phyloP scores from a whole-genome alignment of 23 red algal species.

The Pyropia yezoensis region DNA sequence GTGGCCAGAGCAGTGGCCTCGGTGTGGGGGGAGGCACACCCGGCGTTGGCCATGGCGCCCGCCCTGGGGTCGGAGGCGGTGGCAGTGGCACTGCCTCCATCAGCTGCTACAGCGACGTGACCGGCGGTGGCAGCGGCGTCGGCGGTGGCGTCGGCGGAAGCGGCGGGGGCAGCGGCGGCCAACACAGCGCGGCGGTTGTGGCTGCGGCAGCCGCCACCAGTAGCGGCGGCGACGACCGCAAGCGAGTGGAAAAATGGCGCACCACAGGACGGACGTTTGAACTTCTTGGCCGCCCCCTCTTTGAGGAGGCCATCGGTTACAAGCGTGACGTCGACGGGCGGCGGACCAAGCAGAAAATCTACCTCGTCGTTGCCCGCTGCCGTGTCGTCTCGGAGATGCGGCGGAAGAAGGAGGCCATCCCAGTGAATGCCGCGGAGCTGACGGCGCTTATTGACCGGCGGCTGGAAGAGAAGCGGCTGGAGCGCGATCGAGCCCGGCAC shows the following conservation, averaged over 20 bases:
- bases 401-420: constrained; percentile 17
- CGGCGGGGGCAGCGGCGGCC: too few relatives aligned
- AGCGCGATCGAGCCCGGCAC: constrained; percentile 15
- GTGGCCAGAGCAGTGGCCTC: too few relatives aligned
- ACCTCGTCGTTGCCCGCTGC: constrained; percentile 47
- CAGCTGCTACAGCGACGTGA: too few relatives aligned
- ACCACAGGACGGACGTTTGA: constrained; percentile 55
- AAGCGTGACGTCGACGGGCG: constrained; percentile 10
- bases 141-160: too few relatives aligned
- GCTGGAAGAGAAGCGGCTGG: constrained; percentile 20
- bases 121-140: too few relatives aligned
- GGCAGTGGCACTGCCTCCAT: too few relatives aligned
- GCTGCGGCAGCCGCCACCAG: too few relatives aligned
- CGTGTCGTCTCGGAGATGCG: constrained; percentile 42
- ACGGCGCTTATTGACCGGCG: constrained; percentile 28
- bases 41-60: too few relatives aligned
- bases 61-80: too few relatives aligned
- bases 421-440: constrained; percentile 21
- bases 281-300: constrained; percentile 15
- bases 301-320: constrained; percentile 51
- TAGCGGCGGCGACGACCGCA: constrained; percentile 13
- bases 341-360: constrained; percentile 51
- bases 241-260: constrained; percentile 42
- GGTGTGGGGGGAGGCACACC: too few relatives aligned
- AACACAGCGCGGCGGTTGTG: too few relatives aligned